Percentiles rank a stretch among this genome's conserved stretches.
These are phyloP conservation scores for Solanum pinnatisectum DNA, from an alignment of 257 asterid genomes.

Conservation along the genomic window DNA sequence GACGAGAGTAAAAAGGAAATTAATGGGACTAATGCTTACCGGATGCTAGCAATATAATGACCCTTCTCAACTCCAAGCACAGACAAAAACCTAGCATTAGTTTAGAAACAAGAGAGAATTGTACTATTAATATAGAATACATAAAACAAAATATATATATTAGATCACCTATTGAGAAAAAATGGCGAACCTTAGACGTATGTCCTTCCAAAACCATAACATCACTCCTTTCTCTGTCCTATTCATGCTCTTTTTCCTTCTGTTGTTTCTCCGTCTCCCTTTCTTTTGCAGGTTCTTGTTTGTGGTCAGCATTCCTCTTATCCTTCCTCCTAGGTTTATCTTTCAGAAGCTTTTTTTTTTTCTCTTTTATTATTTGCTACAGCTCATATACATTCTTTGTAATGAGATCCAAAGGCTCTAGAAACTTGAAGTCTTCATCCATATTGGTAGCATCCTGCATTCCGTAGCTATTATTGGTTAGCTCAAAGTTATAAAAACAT, in stretches of 20 bases:
- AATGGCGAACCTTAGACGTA: constrained; percentile 69
- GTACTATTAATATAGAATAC: background rate
- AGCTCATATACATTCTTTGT: constrained; percentile 79
- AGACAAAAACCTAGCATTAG: constrained; percentile 76
- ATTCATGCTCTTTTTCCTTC: too few relatives aligned
- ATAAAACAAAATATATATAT: background rate
- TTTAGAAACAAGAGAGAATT: constrained; percentile 2
- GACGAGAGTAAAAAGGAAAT: too few relatives aligned
- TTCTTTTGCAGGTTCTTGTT: constrained; percentile 20
- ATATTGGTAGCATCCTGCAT: constrained; percentile 65
- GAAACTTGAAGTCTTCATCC: constrained; percentile 77
- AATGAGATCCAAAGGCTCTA: constrained; percentile 79
- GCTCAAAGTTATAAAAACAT: constrained; percentile 6
- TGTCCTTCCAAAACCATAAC: constrained; percentile 88
- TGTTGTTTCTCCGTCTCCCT: constrained; percentile 22
- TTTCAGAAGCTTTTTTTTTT: background rate
- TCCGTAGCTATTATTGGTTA: constrained; percentile 18
- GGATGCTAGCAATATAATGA: too few relatives aligned
- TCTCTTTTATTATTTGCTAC: constrained; percentile 55
- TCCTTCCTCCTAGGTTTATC: constrained; percentile 17
- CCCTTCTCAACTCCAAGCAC: constrained; percentile 72
- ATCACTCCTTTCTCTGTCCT: constrained; percentile 10
- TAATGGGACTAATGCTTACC: too few relatives aligned
- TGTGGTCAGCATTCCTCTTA: constrained; percentile 27
- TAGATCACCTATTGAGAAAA: background rate